These are phyloP conservation scores for Amanita brunnescens DNA, from an alignment of 768 basidiomycete species.

Conservation along the genomic window DNA sequence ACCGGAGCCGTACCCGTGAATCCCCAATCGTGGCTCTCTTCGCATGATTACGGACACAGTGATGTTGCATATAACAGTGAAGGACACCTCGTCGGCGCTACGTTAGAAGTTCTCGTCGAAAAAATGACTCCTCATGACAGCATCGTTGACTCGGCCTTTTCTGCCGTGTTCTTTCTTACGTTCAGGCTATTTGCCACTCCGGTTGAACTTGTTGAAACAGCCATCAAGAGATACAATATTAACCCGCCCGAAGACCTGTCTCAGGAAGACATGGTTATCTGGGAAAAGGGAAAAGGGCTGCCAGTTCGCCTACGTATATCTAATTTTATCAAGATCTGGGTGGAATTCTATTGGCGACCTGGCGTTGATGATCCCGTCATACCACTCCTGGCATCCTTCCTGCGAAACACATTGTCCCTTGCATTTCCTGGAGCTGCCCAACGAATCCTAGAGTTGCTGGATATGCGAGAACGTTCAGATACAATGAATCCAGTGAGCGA, in stretches of 20 bases:
- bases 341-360: conserved; percentile 85
- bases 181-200: conserved; percentile 90
- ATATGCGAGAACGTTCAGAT: conserved; percentile 40
- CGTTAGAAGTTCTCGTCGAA: conserved; percentile 83
- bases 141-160: conserved; percentile 80
- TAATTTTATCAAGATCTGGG: conserved; percentile 91
- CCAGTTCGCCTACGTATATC: conserved; percentile 88
- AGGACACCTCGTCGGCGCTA: conserved; percentile 85
- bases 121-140: conserved; percentile 95
- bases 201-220: conserved; percentile 59
- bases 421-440: conserved; percentile 65
- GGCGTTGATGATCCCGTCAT: conserved; percentile 62
- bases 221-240: conserved; percentile 81
- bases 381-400: conserved; percentile 48
- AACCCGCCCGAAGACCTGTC: conserved; percentile 50
- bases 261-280: conserved; percentile 55
- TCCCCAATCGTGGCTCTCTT: conserved; percentile 44
- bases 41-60: conserved; percentile 73
- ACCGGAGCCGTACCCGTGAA: conserved; percentile 32
- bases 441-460: conserved; percentile 63
- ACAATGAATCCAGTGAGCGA: conserved; percentile 51
- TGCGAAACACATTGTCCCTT: conserved; percentile 46
- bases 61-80: conserved; percentile 91
- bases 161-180: conserved; percentile 88
- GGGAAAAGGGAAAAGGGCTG: conserved; percentile 83